These are phyloP conservation scores for Mrakia hoshinonis DNA, from an alignment of 768 basidiomycete species.

Conservation along the genomic window DNA sequence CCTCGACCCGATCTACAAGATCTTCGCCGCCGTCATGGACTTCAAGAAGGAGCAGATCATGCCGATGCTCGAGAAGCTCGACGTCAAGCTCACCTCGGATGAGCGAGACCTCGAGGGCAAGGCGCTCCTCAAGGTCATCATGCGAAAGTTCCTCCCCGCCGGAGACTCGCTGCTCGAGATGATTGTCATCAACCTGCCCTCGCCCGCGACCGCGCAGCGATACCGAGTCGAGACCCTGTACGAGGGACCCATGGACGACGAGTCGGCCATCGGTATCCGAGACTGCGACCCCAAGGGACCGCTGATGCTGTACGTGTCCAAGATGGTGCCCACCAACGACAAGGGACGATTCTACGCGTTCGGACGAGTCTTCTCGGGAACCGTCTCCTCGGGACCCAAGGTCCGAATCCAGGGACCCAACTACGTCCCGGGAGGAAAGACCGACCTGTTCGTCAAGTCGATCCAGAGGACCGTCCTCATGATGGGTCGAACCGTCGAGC, in stretches of 20 bases:
- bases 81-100: slow-evolving; percentile 73
- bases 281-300: slow-evolving; percentile 96
- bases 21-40: slow-evolving; percentile 98
- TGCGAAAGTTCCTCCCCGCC: slow-evolving; percentile 99
- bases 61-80: slow-evolving; percentile 89
- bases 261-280: slow-evolving; percentile 95
- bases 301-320: slow-evolving; percentile 95
- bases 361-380: slow-evolving; percentile 99
- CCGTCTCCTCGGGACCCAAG: slow-evolving; percentile 92
- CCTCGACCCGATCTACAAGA: slow-evolving; percentile 96
- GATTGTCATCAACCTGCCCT: slow-evolving; percentile 99
- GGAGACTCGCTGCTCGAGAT: slow-evolving; percentile 98
- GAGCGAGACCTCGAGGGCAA: slow-evolving; percentile 94
- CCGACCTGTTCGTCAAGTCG: slow-evolving; percentile 93
- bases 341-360: slow-evolving; percentile 99
- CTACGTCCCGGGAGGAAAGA: slow-evolving; percentile 97
- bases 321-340: slow-evolving; percentile 99
- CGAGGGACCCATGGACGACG: slow-evolving; percentile 99
- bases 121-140: slow-evolving; percentile 87
- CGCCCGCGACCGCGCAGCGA: slow-evolving; percentile 89
- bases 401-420: slow-evolving; percentile 97
- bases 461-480: slow-evolving; percentile 98
- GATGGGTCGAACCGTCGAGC: slow-evolving; percentile 99
- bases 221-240: slow-evolving; percentile 98
- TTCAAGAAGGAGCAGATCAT: slow-evolving; percentile 85